Conservation (phyloP, 1,284 basidiomycete species). For the Pseudozyma sp. region DNA sequence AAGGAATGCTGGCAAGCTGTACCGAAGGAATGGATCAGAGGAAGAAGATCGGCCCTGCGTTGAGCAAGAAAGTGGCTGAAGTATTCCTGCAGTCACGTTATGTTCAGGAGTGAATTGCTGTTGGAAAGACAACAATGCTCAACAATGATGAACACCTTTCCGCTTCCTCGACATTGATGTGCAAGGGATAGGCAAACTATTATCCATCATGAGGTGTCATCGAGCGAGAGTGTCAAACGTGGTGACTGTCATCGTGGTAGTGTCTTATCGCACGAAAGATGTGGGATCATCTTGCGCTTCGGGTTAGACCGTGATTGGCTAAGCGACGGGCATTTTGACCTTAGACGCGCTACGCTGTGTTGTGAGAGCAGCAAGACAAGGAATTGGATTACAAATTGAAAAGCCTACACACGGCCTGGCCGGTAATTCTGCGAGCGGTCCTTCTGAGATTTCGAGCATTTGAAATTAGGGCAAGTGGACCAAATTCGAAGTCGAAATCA, state of each 20-base stretch:
- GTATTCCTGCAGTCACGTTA: constrained; percentile 35
- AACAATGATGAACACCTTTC: neutral
- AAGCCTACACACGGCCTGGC: constrained; percentile 9
- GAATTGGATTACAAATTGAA: constrained; percentile 38
- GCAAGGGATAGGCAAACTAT: too few relatives aligned
- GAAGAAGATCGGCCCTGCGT: constrained; percentile 47
- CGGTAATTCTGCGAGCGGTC: neutral
- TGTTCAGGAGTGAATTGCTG: constrained; percentile 4
- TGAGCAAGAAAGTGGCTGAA: constrained; percentile 46
- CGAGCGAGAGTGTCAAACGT: too few relatives aligned
- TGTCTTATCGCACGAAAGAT: too few relatives aligned
- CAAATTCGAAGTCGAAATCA: neutral
- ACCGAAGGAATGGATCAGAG: constrained; percentile 44
- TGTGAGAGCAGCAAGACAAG: neutral
- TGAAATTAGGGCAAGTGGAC: constrained; percentile 1
- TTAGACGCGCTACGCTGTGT: constrained; percentile 6
- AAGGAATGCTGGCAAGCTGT: constrained; percentile 21
- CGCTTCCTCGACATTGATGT: too few relatives aligned
- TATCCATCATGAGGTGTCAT: too few relatives aligned
- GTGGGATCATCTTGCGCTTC: too few relatives aligned
- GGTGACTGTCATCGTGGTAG: too few relatives aligned
- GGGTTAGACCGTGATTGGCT: constrained; percentile 53
- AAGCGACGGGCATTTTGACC: constrained; percentile 3
- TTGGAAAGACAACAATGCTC: too few relatives aligned
- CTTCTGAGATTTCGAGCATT: neutral